Percentiles rank a stretch among this genome's conserved stretches.
These are phyloP conservation scores for Trametes pubescens DNA, from an alignment of 1,284 basidiomycete genomes.

Conservation along the genomic window DNA sequence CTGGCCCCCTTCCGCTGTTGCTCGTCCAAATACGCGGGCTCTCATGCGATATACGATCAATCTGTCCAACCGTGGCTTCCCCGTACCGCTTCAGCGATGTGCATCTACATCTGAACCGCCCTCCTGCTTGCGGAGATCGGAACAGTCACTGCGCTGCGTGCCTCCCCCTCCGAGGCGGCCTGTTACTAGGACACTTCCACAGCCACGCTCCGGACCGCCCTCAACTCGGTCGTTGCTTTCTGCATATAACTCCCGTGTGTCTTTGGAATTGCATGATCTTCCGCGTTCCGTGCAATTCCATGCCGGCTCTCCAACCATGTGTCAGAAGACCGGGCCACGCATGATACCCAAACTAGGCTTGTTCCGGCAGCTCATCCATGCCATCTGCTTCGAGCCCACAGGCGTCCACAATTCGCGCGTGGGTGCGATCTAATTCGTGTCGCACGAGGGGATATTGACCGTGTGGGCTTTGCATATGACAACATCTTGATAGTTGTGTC, in stretches of 20 bases:
- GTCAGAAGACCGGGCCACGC: neutral
- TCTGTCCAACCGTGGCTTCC: conserved; percentile 11
- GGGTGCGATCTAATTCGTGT: neutral
- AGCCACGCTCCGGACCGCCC: conserved; percentile 1
- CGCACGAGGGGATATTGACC: no score
- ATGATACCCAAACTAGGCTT: neutral
- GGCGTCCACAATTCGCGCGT: neutral
- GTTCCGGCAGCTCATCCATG: neutral
- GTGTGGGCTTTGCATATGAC: no score
- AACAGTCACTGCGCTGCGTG: conserved; percentile 13
- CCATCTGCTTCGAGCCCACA: neutral
- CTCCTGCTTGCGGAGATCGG: conserved; percentile 19
- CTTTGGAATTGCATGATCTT: neutral
- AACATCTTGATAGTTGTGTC: no score
- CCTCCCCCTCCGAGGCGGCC: conserved; percentile 1
- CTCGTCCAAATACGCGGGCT: neutral
- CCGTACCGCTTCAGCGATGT: conserved; percentile 21
- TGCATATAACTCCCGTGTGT: neutral
- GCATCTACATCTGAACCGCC: conserved; percentile 24
- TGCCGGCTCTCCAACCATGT: neutral
- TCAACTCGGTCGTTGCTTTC: neutral
- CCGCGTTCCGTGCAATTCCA: neutral
- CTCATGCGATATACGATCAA: conserved; percentile 7
- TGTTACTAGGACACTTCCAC: conserved; percentile 3
- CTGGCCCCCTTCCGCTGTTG: neutral